Percentiles rank a stretch among this genome's conserved stretches.
Evolutionary conservation across 2,329 filamentous ascomycete species (phyloP).

Genomic region (Phaeosphaeria sp.): DNA sequence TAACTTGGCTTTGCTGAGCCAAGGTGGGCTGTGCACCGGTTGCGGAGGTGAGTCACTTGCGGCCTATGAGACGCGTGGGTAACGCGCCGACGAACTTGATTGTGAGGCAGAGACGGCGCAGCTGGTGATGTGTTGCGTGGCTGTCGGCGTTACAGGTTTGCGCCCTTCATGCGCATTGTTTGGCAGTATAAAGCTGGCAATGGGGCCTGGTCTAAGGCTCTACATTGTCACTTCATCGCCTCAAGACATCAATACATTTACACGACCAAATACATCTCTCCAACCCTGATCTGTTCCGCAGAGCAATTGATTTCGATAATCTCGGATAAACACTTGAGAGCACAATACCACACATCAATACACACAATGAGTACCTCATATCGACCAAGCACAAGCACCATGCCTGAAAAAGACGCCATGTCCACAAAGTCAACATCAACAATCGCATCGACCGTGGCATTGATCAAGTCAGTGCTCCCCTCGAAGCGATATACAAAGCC

Average conservation of each 20-base stretch:
- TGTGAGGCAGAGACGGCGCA: neutral
- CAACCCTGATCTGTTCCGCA: neutral
- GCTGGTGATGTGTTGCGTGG: neutral
- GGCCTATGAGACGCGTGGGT: neutral
- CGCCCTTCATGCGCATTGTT: neutral
- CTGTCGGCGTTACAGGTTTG: neutral
- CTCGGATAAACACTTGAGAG: no score
- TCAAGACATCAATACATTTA: neutral
- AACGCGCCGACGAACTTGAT: neutral
- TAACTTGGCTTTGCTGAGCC: no score
- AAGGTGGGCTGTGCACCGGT: neutral
- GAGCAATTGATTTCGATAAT: neutral
- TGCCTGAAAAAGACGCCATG: slow-evolving; percentile 13
- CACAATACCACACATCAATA: neutral
- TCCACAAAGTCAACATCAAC: slow-evolving; percentile 34
- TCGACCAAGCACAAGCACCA: slow-evolving; percentile 2
- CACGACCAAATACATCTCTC: neutral
- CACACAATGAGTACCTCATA: slow-evolving; percentile 8
- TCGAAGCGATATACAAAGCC: slow-evolving; percentile 12
- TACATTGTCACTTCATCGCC: neutral
- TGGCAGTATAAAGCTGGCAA: slow-evolving; percentile 5
- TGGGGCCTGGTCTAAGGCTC: neutral
- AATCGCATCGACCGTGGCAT: slow-evolving; percentile 7
- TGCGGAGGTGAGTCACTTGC: slow-evolving; percentile 4
- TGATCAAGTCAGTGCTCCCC: slow-evolving; percentile 27